phyloP scores from a whole-genome alignment of 139 green algal genomes.

The Tetraselmis chui region DNA sequence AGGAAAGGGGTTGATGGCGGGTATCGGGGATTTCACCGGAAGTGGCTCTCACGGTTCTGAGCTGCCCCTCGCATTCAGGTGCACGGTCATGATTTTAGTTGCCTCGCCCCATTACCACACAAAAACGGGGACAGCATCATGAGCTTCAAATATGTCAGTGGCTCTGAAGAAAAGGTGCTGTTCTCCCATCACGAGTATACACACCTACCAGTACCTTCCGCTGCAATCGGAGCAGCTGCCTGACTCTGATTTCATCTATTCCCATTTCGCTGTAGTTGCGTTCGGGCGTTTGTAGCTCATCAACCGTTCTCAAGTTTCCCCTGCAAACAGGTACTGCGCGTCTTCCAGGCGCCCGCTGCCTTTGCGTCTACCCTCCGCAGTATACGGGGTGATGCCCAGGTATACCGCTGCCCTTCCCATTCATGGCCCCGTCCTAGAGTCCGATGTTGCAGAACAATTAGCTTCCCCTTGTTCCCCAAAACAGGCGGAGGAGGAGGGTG shows the following conservation, averaged over 20 bases:
- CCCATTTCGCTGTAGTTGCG: no score
- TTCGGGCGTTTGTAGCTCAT: no score
- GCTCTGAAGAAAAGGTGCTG: slow-evolving; percentile 89
- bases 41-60: slow-evolving; percentile 3
- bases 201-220: no score
- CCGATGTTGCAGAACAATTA: no score
- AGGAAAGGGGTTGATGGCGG: background rate
- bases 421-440: no score
- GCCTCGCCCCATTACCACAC: slow-evolving; percentile 46
- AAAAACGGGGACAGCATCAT: background rate
- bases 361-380: slow-evolving; percentile 48
- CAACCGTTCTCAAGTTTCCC: no score
- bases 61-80: slow-evolving; percentile 46
- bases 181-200: no score
- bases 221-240: no score
- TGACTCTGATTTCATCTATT: no score
- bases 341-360: slow-evolving; percentile 75
- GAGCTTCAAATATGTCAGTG: slow-evolving; percentile 55
- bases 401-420: no score
- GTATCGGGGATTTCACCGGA: background rate
- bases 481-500: slow-evolving; percentile 4
- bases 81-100: slow-evolving; percentile 91
- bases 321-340: slow-evolving; percentile 50
- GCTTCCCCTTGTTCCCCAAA: background rate
- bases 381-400: background rate